Conservation (phyloP, 495 filamentous ascomycete species). For the Annulohypoxylon bovei region DNA sequence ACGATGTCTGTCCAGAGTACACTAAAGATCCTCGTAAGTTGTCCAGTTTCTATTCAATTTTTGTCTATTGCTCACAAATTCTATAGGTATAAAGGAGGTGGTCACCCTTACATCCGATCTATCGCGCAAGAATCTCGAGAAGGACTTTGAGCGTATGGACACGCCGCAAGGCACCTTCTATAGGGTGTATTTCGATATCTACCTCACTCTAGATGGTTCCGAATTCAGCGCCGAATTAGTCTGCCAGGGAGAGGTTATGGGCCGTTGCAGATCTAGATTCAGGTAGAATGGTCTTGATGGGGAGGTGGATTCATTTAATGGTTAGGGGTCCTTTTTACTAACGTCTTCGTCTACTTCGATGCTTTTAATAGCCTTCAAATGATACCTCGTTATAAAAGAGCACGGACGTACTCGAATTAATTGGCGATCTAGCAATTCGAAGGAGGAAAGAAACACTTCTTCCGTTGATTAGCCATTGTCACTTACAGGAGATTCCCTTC, state of each 20-base stretch:
- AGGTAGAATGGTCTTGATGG: constrained; percentile 50
- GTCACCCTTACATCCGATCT: constrained; percentile 97
- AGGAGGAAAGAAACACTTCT: constrained; percentile 11
- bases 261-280: constrained; percentile 90
- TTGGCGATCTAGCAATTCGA: constrained; percentile 12
- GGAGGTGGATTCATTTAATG: constrained; percentile 13
- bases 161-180: constrained; percentile 99
- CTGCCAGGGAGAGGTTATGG: constrained; percentile 99
- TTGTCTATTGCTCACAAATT: constrained; percentile 43
- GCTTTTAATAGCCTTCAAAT: constrained; percentile 37
- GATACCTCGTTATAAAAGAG: constrained; percentile 38
- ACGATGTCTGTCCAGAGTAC: constrained; percentile 97
- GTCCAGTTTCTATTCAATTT: neutral
- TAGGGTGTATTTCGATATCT: constrained; percentile 80
- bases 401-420: constrained; percentile 22
- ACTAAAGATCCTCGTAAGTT: constrained; percentile 98
- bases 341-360: constrained; percentile 30
- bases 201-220: constrained; percentile 94
- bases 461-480: neutral
- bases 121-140: constrained; percentile 97
- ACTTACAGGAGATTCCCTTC: constrained; percentile 12
- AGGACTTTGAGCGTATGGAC: constrained; percentile 99
- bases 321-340: constrained; percentile 18
- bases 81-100: constrained; percentile 95
- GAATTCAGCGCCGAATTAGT: constrained; percentile 99